Evolutionary conservation across 164 flowering plant species (phyloP), one percentile per base, ranked within the genome.

Genomic region (Saururus chinensis): DNA sequence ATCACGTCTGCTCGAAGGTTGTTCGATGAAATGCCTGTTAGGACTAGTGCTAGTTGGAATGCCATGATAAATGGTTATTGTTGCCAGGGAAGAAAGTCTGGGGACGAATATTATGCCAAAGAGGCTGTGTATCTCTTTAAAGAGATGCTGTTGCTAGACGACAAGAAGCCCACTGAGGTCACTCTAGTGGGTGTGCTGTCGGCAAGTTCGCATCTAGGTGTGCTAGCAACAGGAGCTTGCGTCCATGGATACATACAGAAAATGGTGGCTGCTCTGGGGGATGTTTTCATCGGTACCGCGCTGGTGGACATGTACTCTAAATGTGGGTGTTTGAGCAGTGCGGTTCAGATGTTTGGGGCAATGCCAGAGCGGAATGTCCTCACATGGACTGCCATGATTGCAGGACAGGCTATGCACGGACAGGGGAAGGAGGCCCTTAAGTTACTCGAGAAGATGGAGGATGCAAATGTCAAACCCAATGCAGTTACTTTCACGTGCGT

Each of bases 291-390:
- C 20, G 86, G 85, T 9, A 80, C 93, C 35, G 76, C 74, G 19
- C 73, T 84, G 21, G 73, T 83, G 2, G 82, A 81, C 54, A 82
- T 87, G 93, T 87, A 84, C 67, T 72, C 82, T 4, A 83, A 80
- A 70, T 82, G 89, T 56, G 93, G 93, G 52, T 72, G 77, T 35
- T 60, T 84, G 45, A 61, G 53, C 19, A 71, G 61, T 61, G 86
- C 85, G 19, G 20, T 59, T 9, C 53, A 22, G 0, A 58, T 74
- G 22, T 87, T 83, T 63, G 22, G 48, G 58, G 69, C 64, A 62
- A 77, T 83, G 89, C 68, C 60, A 19, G 69, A 59, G 56, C 78
- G 60, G 73, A 82, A 79, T 63, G 83, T 82, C 0, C 64, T 71
- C 51, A 81, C 87, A 24, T 84, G 81, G 78, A 81, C 83, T 4